Base-by-base conservation (phyloP, 805 yeast species). In the Kuraishia floccosa region DNA sequence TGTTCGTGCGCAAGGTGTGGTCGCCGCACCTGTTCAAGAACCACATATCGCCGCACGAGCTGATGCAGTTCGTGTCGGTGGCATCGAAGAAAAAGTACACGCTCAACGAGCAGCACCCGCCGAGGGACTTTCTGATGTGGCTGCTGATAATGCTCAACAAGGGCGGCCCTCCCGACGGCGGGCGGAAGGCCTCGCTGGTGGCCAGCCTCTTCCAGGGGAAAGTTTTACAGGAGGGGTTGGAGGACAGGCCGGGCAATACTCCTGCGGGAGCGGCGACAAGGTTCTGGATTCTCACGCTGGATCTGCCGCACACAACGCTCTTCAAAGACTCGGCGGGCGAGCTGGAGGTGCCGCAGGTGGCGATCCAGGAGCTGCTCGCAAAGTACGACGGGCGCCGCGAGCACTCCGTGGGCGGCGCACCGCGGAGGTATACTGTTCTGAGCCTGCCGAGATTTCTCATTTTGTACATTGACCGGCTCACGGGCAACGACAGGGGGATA, bases 11-110 rank as follows among this genome's bases (percentile, higher is more conserved):
- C 35, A 78, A 74, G 39, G 29, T 79, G 7, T 83, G 89, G 87
- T 78, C 77, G 4, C 54, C 65, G 0, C 53, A 54, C 25, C 56
- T 81, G 15, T 74, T 73, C 48, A 71, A 66, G 39, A 49, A 63
- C 3, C 84, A 79, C 42, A 59, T 80, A 2, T 74, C 89, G 0
- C 76, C 84, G 1, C 79, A 72, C 44, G 84, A 76, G 30, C 51
- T 83, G 6, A 46, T 77, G 27, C 73, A 73, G 35, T 57, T 54
- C 36, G 50, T 77, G 4, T 50, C 66, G 2, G 41, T 52, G 1
- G 33, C 46, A n/a, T 60, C 78, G 1, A 58, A 63, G 27, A 63
- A 60, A 31, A 44, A 50, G 25, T 69, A 67, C 41, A 46, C 60
- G 3, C 27, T 60, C 5, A 55, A 54, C 19, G 47, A 44, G 18